Conservation (phyloP, 2,329 filamentous ascomycete genomes). For the Westerdykella sp. region DNA sequence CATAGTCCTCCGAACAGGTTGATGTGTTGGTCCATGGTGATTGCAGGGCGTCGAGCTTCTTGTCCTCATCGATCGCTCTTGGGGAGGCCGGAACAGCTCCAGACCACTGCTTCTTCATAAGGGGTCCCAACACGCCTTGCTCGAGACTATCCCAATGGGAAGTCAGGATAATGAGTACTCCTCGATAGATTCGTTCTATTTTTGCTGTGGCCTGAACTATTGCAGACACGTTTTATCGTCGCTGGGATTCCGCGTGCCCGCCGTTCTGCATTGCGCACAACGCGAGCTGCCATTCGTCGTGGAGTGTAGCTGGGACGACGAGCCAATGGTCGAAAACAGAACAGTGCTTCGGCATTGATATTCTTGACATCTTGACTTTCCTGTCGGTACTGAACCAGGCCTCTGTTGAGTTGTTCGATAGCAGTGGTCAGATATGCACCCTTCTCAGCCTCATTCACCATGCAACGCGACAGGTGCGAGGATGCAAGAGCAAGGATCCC, state of each 20-base stretch:
- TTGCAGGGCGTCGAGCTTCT: slow-evolving; percentile 14
- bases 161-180: slow-evolving; percentile 20
- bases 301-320: slow-evolving; percentile 11
- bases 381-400: slow-evolving; percentile 16
- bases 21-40: slow-evolving; percentile 18
- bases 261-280: slow-evolving; percentile 3
- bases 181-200: slow-evolving; percentile 14
- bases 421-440: slow-evolving; percentile 15
- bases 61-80: slow-evolving; percentile 12
- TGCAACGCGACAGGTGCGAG: slow-evolving; percentile 38
- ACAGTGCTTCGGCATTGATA: slow-evolving; percentile 38
- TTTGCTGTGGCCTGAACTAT: slow-evolving; percentile 5
- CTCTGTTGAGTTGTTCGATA: slow-evolving; percentile 19
- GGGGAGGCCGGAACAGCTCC: slow-evolving; percentile 7
- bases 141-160: slow-evolving; percentile 19
- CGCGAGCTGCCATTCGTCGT: slow-evolving; percentile 10
- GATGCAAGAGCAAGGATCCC: slow-evolving; percentile 40
- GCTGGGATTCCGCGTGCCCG: not conserved
- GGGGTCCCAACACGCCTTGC: slow-evolving; percentile 9
- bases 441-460: slow-evolving; percentile 5
- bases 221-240: not conserved
- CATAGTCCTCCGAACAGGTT: slow-evolving; percentile 20
- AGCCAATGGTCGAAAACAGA: slow-evolving; percentile 15
- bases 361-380: slow-evolving; percentile 29
- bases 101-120: slow-evolving; percentile 24